A percentile compares a stretch with the other conserved stretches of the same genome.
Evolutionary conservation across 202 grass and related monocot genomes (phyloP).

Genomic region (Panicum hallii): DNA sequence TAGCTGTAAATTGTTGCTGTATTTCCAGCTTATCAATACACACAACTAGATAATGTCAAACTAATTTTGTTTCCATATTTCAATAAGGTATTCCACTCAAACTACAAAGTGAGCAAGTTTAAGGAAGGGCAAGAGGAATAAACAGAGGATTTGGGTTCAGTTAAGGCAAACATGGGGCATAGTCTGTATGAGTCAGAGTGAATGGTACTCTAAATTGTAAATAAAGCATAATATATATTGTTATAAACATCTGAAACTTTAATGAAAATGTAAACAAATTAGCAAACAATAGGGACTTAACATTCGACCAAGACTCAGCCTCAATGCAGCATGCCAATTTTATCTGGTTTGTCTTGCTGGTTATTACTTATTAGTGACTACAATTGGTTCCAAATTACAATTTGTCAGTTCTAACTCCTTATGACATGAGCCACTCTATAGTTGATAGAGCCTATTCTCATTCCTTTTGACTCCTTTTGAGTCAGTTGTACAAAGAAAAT

Average conservation of each 20-base stretch:
- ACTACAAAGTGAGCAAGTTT: background rate
- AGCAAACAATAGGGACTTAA: background rate
- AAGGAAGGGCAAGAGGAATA: background rate
- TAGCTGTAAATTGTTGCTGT: background rate
- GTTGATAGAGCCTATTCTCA: background rate
- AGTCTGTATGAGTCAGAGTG: background rate
- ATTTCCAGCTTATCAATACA: conserved; percentile 30
- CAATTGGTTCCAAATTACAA: background rate
- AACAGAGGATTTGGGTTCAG: background rate
- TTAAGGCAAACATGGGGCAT: conserved; percentile 14
- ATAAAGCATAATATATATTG: background rate
- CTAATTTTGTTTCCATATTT: background rate
- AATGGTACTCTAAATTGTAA: conserved; percentile 27
- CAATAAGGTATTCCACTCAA: conserved; percentile 14
- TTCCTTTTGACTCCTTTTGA: background rate
- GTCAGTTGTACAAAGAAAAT: background rate
- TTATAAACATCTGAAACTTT: background rate
- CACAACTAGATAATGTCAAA: conserved; percentile 2
- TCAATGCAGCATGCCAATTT: background rate
- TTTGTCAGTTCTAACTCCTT: background rate
- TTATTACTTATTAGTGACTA: conserved; percentile 8
- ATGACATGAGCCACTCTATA: background rate
- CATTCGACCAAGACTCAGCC: background rate
- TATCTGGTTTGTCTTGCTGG: background rate
- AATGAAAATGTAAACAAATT: background rate